Conservation (phyloP, 2,329 filamentous ascomycete genomes). For the Aspergillus neoniger region DNA sequence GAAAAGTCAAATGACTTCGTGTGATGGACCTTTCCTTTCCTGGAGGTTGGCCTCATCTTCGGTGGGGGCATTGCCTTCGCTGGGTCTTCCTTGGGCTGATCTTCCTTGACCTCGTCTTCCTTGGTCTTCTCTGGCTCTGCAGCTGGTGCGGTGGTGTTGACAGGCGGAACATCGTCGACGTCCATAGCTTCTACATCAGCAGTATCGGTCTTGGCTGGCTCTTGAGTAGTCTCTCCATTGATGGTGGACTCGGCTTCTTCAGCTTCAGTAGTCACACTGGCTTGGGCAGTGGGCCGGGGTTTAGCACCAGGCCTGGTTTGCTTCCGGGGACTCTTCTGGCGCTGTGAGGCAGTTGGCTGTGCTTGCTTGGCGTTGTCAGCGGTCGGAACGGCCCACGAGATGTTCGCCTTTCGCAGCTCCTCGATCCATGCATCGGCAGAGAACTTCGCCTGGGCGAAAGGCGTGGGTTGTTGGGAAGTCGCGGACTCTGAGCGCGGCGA, state of each 20-base stretch:
- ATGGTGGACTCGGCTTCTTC: constrained; percentile 40
- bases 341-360: constrained; percentile 23
- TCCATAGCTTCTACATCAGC: constrained; percentile 48
- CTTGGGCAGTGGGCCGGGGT: constrained; percentile 31
- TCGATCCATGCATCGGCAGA: constrained; percentile 43
- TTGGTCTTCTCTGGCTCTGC: constrained; percentile 11
- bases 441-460: constrained; percentile 40
- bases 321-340: constrained; percentile 39
- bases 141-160: constrained; percentile 11
- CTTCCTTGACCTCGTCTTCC: not conserved
- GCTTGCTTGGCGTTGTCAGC: constrained; percentile 28
- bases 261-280: constrained; percentile 42
- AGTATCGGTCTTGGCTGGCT: constrained; percentile 19
- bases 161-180: constrained; percentile 43
- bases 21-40: constrained; percentile 9
- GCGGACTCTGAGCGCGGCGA: constrained; percentile 19
- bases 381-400: constrained; percentile 36
- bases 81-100: not conserved
- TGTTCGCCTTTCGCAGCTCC: constrained; percentile 38
- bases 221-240: constrained; percentile 22
- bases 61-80: constrained; percentile 17
- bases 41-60: constrained; percentile 12
- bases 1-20: constrained; percentile 48
- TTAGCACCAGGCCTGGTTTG: constrained; percentile 31
- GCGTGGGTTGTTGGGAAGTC: constrained; percentile 29